Percentiles rank a stretch among this genome's conserved stretches.
Evolutionary conservation across 495 filamentous ascomycete species (phyloP).

Genomic region (Neurospora sp.): DNA sequence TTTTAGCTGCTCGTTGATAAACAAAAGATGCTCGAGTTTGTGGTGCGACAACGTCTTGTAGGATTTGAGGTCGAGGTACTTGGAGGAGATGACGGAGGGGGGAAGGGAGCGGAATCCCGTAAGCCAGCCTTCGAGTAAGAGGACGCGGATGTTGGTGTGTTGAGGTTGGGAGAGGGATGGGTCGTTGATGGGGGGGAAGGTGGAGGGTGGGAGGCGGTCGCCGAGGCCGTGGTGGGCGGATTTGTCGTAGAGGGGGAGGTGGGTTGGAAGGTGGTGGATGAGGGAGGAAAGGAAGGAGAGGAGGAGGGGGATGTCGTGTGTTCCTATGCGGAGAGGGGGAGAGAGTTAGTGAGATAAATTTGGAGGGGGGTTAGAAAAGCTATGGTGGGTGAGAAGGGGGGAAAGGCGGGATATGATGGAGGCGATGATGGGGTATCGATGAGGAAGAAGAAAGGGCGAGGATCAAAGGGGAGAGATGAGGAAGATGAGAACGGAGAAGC

Average conservation of each 20-base stretch:
- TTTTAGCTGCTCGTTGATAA: slow-evolving; percentile 60
- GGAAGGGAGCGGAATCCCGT: slow-evolving; percentile 69
- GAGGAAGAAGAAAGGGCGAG: background rate
- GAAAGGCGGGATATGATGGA: background rate
- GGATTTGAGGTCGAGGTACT: slow-evolving; percentile 43
- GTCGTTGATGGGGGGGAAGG: slow-evolving; percentile 56
- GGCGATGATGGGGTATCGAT: background rate
- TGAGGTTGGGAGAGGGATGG: slow-evolving; percentile 30
- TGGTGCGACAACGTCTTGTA: slow-evolving; percentile 43
- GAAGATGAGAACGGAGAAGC: too few relatives aligned
- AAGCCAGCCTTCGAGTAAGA: slow-evolving; percentile 90
- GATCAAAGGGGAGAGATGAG: background rate
- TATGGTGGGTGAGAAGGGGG: background rate
- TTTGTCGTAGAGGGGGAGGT: slow-evolving; percentile 80
- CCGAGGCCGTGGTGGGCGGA: slow-evolving; percentile 66
- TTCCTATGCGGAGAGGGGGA: slow-evolving; percentile 37
- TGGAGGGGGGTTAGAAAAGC: background rate
- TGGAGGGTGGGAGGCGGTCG: slow-evolving; percentile 52
- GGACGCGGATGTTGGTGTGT: slow-evolving; percentile 37
- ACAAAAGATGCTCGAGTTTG: slow-evolving; percentile 54
- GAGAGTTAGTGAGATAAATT: background rate
- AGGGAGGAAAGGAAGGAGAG: slow-evolving; percentile 53
- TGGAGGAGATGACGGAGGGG: slow-evolving; percentile 38
- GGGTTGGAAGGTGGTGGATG: slow-evolving; percentile 36
- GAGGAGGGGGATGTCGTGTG: slow-evolving; percentile 69